phyloP scores from a whole-genome alignment of 2,329 filamentous ascomycete genomes.

The Ophidiomyces ophidiicola region DNA sequence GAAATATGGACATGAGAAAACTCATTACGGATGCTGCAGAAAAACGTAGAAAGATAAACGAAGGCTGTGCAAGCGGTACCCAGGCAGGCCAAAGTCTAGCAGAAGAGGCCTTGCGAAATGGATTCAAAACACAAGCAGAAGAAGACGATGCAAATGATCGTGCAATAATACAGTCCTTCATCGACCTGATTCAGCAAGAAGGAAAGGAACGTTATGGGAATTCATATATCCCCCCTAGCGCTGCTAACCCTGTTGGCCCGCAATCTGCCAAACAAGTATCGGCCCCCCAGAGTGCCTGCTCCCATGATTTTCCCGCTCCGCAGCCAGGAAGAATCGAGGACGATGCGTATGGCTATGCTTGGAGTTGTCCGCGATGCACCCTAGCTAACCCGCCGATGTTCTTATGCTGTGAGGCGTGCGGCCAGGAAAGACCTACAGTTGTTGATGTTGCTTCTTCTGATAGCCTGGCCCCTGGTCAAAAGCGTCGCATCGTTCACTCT shows the following conservation, averaged over 20 bases:
- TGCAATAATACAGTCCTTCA: slow-evolving; percentile 73
- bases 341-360: slow-evolving; percentile 33
- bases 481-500: background rate
- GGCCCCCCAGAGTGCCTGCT: slow-evolving; percentile 23
- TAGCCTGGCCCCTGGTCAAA: background rate
- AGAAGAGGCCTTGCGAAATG: slow-evolving; percentile 55
- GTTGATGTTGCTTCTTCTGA: background rate
- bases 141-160: slow-evolving; percentile 80
- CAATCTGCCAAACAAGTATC: slow-evolving; percentile 13
- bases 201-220: slow-evolving; percentile 49
- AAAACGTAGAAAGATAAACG: slow-evolving; percentile 52
- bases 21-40: slow-evolving; percentile 62
- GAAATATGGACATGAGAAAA: slow-evolving; percentile 56
- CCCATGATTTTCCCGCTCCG: slow-evolving; percentile 12
- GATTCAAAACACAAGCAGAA: slow-evolving; percentile 72
- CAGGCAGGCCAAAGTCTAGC: slow-evolving; percentile 54
- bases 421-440: slow-evolving; percentile 40
- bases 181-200: slow-evolving; percentile 78
- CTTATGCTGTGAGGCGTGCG: slow-evolving; percentile 50
- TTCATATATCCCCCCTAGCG: slow-evolving; percentile 42
- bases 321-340: slow-evolving; percentile 18
- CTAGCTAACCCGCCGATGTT: slow-evolving; percentile 49
- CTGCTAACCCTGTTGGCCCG: slow-evolving; percentile 41
- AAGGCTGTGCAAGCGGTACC: slow-evolving; percentile 64
- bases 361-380: slow-evolving; percentile 51